These are phyloP conservation scores for Podaxis rugospora DNA, from an alignment of 768 basidiomycete species.

Conservation along the genomic window DNA sequence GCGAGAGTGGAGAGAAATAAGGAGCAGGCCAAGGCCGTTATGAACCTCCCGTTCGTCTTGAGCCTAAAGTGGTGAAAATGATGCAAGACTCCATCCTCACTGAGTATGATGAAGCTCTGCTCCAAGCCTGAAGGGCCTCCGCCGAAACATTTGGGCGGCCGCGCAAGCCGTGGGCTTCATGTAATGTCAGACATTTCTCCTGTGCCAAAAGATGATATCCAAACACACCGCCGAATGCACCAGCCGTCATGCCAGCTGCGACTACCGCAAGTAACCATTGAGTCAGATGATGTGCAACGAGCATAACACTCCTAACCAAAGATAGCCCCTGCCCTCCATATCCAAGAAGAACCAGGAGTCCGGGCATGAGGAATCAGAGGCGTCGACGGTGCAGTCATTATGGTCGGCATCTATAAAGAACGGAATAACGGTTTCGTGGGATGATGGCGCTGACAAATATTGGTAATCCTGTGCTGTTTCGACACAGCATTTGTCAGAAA, in stretches of 20 bases:
- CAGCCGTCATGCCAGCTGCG: constrained; percentile 51
- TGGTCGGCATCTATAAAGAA: no score
- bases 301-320: constrained; percentile 27
- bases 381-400: constrained; percentile 17
- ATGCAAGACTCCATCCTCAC: constrained; percentile 30
- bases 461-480: no score
- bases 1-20: constrained; percentile 58
- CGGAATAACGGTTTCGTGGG: no score
- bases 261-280: constrained; percentile 14
- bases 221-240: constrained; percentile 56
- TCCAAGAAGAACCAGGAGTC: constrained; percentile 18
- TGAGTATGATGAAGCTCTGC: constrained; percentile 58
- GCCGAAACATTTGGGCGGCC: constrained; percentile 40
- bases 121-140: constrained; percentile 56
- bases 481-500: no score
- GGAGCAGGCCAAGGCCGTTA: constrained; percentile 64
- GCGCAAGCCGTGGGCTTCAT: constrained; percentile 50
- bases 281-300: background rate
- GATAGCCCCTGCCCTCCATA: constrained; percentile 41
- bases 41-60: constrained; percentile 39
- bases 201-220: background rate
- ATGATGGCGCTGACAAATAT: no score
- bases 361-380: constrained; percentile 20
- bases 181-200: background rate
- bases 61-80: background rate